These are phyloP conservation scores for Saccharum hybrid DNA, from an alignment of 202 grass and related monocot species.

Conservation along the genomic window DNA sequence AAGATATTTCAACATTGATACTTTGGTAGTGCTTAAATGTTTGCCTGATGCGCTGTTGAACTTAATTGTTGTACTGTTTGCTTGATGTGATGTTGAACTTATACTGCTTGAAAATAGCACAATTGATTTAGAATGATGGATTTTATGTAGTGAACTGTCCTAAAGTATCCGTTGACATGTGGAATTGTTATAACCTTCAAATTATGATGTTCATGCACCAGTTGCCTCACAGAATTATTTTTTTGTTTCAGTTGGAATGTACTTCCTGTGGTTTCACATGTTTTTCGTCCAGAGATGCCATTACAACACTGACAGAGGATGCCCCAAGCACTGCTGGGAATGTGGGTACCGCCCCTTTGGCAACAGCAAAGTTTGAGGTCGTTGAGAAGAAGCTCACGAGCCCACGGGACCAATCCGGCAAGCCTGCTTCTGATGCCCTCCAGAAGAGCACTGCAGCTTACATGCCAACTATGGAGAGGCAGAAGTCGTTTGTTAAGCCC, in stretches of 20 bases:
- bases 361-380: slow-evolving; percentile 85
- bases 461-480: slow-evolving; percentile 69
- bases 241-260: slow-evolving; percentile 79
- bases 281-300: slow-evolving; percentile 80
- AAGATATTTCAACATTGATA: neutral
- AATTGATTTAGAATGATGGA: slow-evolving; percentile 13
- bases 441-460: slow-evolving; percentile 63
- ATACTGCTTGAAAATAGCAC: neutral
- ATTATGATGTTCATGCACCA: slow-evolving; percentile 10
- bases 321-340: slow-evolving; percentile 56
- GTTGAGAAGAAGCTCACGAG: slow-evolving; percentile 72
- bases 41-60: neutral
- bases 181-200: slow-evolving; percentile 8
- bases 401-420: slow-evolving; percentile 65
- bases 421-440: slow-evolving; percentile 41
- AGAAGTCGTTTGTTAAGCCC: slow-evolving; percentile 55
- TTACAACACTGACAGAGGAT: slow-evolving; percentile 71
- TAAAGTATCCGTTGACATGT: neutral
- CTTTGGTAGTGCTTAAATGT: neutral
- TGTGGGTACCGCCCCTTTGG: slow-evolving; percentile 76
- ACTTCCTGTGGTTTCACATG: slow-evolving; percentile 75
- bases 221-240: slow-evolving; percentile 2
- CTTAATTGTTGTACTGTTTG: neutral
- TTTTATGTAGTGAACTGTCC: slow-evolving; percentile 16
- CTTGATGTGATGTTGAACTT: slow-evolving; percentile 10